Base-by-base conservation (phyloP, 768 basidiomycete genomes). In the Boletus insuetus region DNA sequence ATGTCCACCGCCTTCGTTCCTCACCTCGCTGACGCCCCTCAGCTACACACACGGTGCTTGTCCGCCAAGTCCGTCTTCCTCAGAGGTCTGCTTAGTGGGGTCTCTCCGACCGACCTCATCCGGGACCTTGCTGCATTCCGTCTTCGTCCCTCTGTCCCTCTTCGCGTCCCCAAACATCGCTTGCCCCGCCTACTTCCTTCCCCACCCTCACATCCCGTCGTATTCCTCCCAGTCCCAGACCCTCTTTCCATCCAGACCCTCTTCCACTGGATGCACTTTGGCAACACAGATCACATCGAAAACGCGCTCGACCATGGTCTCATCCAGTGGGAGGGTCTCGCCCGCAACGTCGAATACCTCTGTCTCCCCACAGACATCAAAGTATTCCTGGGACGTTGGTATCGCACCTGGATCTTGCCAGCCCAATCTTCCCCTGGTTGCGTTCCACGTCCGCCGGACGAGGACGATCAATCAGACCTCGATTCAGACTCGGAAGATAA, bases 341-440 rank as follows among this genome's bases (percentile, higher is more conserved):
- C 90, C 19, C 84, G 87, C 56, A 96, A 94, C 69, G 91, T 88
- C 66, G 92, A 95, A 67, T 95, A 91, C 65, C 85, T 96, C 46
- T 87, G 84, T 19, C 79, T 95, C 58, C 77, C 83, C 49, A 74
- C 83, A 17, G 85, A 89, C 42, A 83, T 94, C 70, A 93, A 91
- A 68, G 71, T 85, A 16, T 89, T 89, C 65, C 76, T 94, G 46
- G 84, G 86, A 0, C 78, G 76, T 53, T 94, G 89, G 87, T 91
- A 88, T 70, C 75, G 79, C 50, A 75, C 77, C 26, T 87, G 87
- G 86, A 65, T 82, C 42, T 74, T 80, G 48, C 71, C 77, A 14
- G 19, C 58, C 20, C 51, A 24, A 1, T 68, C 66, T 41, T 72
- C 67, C 29, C 65, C 65, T 41, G 62, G 55, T 34, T 58, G 59